Evolutionary conservation across 139 green algal genomes (phyloP).

Genomic region (Auxenochlorella protothecoides): DNA sequence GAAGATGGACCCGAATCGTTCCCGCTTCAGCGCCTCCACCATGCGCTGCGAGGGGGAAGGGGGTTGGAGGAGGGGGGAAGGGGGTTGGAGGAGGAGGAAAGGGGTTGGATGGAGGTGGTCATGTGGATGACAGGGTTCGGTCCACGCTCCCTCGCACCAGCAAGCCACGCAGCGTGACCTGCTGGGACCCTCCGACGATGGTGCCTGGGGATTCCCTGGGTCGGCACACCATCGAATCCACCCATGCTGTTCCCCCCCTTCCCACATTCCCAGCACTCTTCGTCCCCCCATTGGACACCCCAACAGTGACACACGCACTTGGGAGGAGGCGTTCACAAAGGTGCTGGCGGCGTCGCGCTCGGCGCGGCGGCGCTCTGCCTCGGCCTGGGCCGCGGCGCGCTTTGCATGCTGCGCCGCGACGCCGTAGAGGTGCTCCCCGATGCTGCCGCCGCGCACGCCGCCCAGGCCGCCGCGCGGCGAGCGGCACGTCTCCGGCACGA

Average conservation of each 20-base stretch:
- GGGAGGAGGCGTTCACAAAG: slow-evolving; percentile 15
- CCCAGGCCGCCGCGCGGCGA: slow-evolving; percentile 9
- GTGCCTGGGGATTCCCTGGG: too few relatives aligned
- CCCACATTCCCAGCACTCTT: too few relatives aligned
- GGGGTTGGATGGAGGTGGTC: too few relatives aligned
- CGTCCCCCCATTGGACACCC: too few relatives aligned
- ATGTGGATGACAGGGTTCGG: too few relatives aligned
- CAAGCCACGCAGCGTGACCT: too few relatives aligned
- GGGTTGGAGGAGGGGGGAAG: too few relatives aligned
- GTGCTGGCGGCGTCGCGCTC: slow-evolving; percentile 14
- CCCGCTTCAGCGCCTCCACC: slow-evolving; percentile 48
- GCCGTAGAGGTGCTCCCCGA: slow-evolving; percentile 65
- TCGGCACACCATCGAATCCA: too few relatives aligned
- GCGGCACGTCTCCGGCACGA: slow-evolving; percentile 49
- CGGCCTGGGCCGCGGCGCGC: slow-evolving; percentile 17
- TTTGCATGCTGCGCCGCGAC: slow-evolving; percentile 30
- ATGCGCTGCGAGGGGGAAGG: slow-evolving; percentile 24
- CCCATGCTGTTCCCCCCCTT: too few relatives aligned
- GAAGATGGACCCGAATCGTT: slow-evolving; percentile 69
- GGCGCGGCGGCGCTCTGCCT: slow-evolving; percentile 10
- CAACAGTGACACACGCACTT: neutral
- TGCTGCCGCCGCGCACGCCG: slow-evolving; percentile 5
- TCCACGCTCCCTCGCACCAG: too few relatives aligned
- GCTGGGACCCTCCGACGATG: too few relatives aligned
- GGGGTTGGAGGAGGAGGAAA: too few relatives aligned